These are phyloP conservation scores for Luffa acutangula DNA, from an alignment of 306 rosid species.

Conservation along the genomic window DNA sequence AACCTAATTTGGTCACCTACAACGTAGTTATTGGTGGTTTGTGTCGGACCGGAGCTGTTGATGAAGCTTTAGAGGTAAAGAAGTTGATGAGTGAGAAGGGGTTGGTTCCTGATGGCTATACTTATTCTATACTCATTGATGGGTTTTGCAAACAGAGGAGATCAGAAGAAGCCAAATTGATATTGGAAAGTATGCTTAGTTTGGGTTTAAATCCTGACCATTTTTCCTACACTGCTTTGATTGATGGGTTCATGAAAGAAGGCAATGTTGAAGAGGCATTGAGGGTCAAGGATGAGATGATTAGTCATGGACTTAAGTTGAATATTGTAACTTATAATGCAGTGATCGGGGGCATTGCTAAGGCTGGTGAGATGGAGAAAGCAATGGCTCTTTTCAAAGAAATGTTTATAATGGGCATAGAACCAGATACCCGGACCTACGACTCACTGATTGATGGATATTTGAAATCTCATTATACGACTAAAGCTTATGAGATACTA, in stretches of 20 bases:
- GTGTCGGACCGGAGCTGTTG: constrained; percentile 23
- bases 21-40: constrained; percentile 24
- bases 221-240: constrained; percentile 17
- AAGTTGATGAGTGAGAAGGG: constrained; percentile 25
- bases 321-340: constrained; percentile 14
- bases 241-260: constrained; percentile 29
- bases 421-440: constrained; percentile 20
- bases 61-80: constrained; percentile 24
- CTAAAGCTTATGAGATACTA: constrained; percentile 16
- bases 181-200: constrained; percentile 19
- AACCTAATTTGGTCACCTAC: constrained; percentile 22
- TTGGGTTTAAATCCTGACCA: constrained; percentile 24
- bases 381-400: constrained; percentile 24
- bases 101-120: constrained; percentile 19
- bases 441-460: constrained; percentile 28
- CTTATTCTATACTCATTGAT: constrained; percentile 19
- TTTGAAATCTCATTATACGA: constrained; percentile 16
- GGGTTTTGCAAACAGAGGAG: constrained; percentile 30
- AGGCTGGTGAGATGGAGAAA: constrained; percentile 28
- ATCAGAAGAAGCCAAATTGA: constrained; percentile 21
- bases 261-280: constrained; percentile 29
- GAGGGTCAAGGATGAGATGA: constrained; percentile 26
- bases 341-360: constrained; percentile 26
- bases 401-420: constrained; percentile 21
- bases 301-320: constrained; percentile 11